Evolutionary conservation across 78 protist genomes (phyloP).

Genomic region (Acrasis kona): DNA sequence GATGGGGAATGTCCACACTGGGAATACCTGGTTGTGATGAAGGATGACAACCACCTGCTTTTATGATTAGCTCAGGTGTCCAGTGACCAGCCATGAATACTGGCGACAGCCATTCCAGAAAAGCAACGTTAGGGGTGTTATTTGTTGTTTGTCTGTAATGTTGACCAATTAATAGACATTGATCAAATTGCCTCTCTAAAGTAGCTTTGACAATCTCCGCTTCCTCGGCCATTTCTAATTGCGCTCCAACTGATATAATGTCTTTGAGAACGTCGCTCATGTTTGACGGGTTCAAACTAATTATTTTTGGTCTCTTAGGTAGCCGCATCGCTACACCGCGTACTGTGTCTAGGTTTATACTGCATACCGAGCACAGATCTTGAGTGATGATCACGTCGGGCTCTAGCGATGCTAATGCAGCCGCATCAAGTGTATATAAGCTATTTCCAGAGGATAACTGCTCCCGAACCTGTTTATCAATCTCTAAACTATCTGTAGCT

Average conservation of each 20-base stretch:
- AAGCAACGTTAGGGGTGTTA: conserved; percentile 14
- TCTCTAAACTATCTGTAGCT: not conserved
- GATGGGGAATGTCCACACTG: not conserved
- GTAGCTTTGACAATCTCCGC: not conserved
- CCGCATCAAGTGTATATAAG: conserved; percentile 22
- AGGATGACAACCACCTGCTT: conserved; percentile 34
- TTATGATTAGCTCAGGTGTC: conserved; percentile 32
- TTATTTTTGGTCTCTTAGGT: not conserved
- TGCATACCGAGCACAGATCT: conserved; percentile 35
- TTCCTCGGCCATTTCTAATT: conserved; percentile 5
- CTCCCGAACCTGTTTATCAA: conserved; percentile 2
- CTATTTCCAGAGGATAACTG: not conserved
- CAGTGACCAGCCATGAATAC: conserved; percentile 38
- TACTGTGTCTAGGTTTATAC: conserved; percentile 21
- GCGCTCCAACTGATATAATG: conserved; percentile 18
- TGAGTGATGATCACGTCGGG: conserved; percentile 38
- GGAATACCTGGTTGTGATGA: not conserved
- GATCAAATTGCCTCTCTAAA: conserved; percentile 1
- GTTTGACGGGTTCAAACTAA: conserved; percentile 16
- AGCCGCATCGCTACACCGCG: not conserved
- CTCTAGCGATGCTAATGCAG: not conserved
- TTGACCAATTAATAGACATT: not conserved
- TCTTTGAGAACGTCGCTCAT: conserved; percentile 22
- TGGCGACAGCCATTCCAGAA: conserved; percentile 36
- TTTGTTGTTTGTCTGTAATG: not conserved